Conservation (phyloP, 768 basidiomycete genomes). For the Podaxis sp. region DNA sequence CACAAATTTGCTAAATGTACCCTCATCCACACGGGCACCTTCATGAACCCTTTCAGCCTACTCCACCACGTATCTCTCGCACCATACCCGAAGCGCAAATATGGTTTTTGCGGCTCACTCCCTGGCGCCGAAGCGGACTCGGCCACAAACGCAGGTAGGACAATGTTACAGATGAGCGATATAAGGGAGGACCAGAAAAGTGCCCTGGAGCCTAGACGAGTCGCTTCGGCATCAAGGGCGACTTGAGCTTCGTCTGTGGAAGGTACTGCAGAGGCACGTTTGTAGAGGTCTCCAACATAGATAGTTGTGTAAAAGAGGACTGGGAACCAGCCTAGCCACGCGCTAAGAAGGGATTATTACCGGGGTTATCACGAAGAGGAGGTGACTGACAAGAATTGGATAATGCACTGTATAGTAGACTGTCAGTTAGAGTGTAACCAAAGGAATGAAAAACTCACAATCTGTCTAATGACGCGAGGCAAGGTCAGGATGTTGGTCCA, state of each 20-base stretch:
- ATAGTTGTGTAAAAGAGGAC: constrained; percentile 83
- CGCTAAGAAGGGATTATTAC: constrained; percentile 31
- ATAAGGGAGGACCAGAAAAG: constrained; percentile 75
- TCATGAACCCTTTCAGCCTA: constrained; percentile 15
- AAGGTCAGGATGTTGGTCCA: constrained; percentile 66
- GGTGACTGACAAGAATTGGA: constrained; percentile 73
- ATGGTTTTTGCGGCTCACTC: not conserved
- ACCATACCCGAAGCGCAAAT: constrained; percentile 1
- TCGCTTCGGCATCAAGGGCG: constrained; percentile 60
- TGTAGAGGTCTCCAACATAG: constrained; percentile 87
- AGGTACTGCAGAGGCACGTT: constrained; percentile 33
- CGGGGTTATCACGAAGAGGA: not conserved
- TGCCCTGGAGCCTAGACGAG: constrained; percentile 79
- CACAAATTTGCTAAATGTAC: constrained; percentile 69
- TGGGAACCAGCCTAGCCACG: constrained; percentile 92
- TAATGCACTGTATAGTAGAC: constrained; percentile 48
- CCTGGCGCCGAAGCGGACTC: constrained; percentile 19
- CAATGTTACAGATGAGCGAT: constrained; percentile 60
- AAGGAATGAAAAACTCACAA: constrained; percentile 46
- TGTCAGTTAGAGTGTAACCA: not conserved
- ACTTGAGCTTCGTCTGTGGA: constrained; percentile 22
- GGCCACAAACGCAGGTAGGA: constrained; percentile 63
- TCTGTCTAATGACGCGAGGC: constrained; percentile 71
- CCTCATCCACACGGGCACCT: constrained; percentile 41
- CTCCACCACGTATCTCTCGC: constrained; percentile 14